These are phyloP conservation scores for Creolimax fragrantissima DNA, from an alignment of 78 protist genomes.

Conservation along the genomic window DNA sequence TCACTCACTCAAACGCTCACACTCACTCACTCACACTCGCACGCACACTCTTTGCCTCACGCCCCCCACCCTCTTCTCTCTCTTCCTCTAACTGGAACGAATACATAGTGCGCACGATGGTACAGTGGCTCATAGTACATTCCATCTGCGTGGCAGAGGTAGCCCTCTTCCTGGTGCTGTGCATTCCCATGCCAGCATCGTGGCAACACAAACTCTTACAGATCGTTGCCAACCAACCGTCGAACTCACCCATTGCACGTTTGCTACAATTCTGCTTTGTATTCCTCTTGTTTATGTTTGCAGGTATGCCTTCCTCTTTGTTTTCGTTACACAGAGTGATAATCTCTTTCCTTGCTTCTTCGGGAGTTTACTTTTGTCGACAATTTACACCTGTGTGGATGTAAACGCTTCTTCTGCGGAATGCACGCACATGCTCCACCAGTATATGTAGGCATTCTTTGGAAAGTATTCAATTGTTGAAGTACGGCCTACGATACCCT, in stretches of 20 bases:
- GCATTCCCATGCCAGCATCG: not conserved
- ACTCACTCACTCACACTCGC: too few species aligned
- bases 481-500: too few species aligned
- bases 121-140: not conserved
- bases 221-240: not conserved
- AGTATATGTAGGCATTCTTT: too few species aligned
- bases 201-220: not conserved
- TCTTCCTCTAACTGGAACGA: not conserved
- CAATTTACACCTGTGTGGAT: too few species aligned
- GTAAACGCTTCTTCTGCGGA: too few species aligned
- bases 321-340: not conserved
- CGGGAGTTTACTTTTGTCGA: too few species aligned
- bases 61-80: too few species aligned
- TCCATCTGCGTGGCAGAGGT: not conserved
- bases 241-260: not conserved
- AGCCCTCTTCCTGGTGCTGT: not conserved
- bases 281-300: not conserved
- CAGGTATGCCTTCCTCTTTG: not conserved
- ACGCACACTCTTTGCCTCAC: too few species aligned
- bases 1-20: too few species aligned
- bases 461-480: too few species aligned
- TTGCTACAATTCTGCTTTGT: not conserved
- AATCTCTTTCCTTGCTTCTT: too few species aligned
- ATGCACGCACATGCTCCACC: too few species aligned
- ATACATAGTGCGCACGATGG: not conserved